A percentile compares a stretch with the other conserved stretches of the same genome.
Evolutionary conservation across 148 eudicot genomes (phyloP).

Genomic region (Cornus florida): DNA sequence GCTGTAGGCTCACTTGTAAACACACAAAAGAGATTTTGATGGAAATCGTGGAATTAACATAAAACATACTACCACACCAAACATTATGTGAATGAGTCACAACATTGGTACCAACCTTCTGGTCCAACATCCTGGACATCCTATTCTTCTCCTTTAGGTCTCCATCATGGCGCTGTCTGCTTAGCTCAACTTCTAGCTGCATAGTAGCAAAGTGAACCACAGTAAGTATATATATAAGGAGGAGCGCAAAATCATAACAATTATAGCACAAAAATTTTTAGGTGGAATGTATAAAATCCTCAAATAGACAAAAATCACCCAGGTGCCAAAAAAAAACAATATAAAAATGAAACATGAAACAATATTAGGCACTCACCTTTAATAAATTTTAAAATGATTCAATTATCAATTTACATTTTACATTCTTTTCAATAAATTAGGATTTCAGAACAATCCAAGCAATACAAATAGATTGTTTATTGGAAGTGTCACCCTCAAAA

Average conservation of each 20-base stretch:
- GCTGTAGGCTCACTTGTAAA: neutral
- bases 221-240: neutral
- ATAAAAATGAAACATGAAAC: no score
- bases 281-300: neutral
- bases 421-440: no score
- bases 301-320: neutral
- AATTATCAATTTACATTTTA: no score
- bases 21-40: neutral
- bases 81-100: neutral
- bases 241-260: neutral
- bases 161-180: conserved; percentile 74
- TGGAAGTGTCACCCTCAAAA: no score
- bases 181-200: conserved; percentile 70
- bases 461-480: no score
- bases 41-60: neutral
- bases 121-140: conserved; percentile 55
- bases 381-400: no score
- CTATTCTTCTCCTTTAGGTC: conserved; percentile 73
- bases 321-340: no score
- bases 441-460: no score
- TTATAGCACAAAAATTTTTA: no score
- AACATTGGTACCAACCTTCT: conserved; percentile 44
- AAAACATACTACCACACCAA: neutral
- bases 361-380: no score
- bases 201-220: conserved; percentile 2